These are phyloP conservation scores for Cryptosporidium baileyi DNA, from an alignment of 169 alveolate genomes.

Conservation along the genomic window DNA sequence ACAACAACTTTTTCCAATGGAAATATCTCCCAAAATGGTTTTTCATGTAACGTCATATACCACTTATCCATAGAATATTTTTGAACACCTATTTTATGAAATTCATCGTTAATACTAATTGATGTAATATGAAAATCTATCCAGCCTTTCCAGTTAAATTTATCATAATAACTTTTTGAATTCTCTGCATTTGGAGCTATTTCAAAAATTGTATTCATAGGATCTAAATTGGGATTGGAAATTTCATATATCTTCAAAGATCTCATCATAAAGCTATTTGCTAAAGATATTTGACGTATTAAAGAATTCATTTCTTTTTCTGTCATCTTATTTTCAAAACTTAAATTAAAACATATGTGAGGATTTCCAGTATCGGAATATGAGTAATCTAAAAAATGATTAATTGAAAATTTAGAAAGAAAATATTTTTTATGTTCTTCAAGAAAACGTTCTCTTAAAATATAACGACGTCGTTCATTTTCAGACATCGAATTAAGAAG, in stretches of 20 bases:
- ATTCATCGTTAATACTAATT: constrained; percentile 42
- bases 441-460: constrained; percentile 69
- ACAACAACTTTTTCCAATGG: constrained; percentile 73
- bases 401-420: constrained; percentile 1
- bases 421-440: constrained; percentile 38
- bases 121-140: constrained; percentile 73
- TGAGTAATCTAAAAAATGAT: constrained; percentile 26
- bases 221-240: constrained; percentile 24
- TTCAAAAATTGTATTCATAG: constrained; percentile 25
- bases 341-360: constrained; percentile 75
- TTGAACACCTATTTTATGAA: constrained; percentile 57
- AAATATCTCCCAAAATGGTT: constrained; percentile 76
- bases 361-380: constrained; percentile 24
- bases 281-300: constrained; percentile 73
- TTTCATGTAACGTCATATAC: constrained; percentile 69
- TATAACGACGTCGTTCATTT: constrained; percentile 70
- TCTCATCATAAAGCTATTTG: constrained; percentile 74
- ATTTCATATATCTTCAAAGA: constrained; percentile 64
- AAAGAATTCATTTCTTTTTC: constrained; percentile 76
- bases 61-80: constrained; percentile 73
- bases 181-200: constrained; percentile 44
- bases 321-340: constrained; percentile 73
- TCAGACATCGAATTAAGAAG: constrained; percentile 66
- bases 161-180: constrained; percentile 23
- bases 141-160: constrained; percentile 62